A percentile compares a stretch with the other conserved stretches of the same genome.
Conservation (phyloP, 2,329 filamentous ascomycete species). For the Xylariomycetidae sp. region DNA sequence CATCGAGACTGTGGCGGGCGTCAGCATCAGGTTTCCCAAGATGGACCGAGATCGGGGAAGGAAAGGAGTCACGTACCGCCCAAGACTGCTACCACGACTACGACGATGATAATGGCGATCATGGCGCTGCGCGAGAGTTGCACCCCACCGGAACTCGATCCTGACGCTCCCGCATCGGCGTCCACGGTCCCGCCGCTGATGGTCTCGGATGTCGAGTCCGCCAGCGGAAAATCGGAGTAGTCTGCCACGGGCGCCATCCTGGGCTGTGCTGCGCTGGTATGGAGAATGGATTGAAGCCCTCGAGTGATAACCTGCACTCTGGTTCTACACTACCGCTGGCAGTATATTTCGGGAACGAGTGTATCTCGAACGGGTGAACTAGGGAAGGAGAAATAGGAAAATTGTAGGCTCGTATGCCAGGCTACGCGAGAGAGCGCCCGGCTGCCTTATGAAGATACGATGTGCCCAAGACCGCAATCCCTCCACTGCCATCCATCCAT, state of each 20-base stretch:
- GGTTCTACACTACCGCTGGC: conserved; percentile 11
- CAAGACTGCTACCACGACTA: conserved; percentile 58
- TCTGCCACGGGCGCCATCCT: conserved; percentile 35
- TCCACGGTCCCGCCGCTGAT: conserved; percentile 35
- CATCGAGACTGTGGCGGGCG: conserved; percentile 45
- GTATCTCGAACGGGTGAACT: conserved; percentile 11
- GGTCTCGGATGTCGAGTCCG: conserved; percentile 29
- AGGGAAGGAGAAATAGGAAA: conserved; percentile 2
- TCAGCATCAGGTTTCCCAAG: conserved; percentile 13
- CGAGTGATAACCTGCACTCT: conserved; percentile 15
- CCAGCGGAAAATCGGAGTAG: conserved; percentile 37
- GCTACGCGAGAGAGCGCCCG: conserved; percentile 1
- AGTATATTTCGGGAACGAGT: conserved; percentile 8
- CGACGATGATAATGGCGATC: conserved; percentile 68
- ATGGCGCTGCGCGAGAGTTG: conserved; percentile 62
- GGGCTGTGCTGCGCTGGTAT: no score
- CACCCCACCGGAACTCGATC: conserved; percentile 53
- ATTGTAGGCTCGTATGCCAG: conserved; percentile 1
- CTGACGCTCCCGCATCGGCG: conserved; percentile 58
- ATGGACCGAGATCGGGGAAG: not conserved
- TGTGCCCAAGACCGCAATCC: no score
- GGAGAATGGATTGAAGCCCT: no score
- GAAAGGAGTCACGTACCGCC: conserved; percentile 56
- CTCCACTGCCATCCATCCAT: no score
- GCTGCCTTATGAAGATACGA: no score